Evolutionary conservation across 331 rosid genomes (phyloP), one percentile per base, ranked within the genome.

Genomic region (Quercus tomentella): DNA sequence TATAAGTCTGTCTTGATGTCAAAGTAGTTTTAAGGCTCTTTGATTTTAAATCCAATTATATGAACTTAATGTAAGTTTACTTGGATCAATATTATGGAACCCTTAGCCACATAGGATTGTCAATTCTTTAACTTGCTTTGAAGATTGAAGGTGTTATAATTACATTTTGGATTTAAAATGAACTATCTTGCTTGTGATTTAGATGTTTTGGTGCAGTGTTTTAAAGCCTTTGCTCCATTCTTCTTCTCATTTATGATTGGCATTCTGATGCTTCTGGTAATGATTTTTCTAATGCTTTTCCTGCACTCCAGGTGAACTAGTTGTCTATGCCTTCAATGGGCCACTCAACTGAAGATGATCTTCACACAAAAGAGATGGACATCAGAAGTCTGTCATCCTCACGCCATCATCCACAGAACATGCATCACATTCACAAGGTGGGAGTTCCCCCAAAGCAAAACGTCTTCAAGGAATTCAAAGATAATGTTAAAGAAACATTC

Each of bases 371-470:
- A 78, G 90, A 84, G 75, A 73, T 77, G 73, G 87, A 83, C 25
- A 69, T 35, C 7, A 73, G 82, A 84, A 89, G 83, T 77, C 31
- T 80, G 51, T 76, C 95, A 30, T 74, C 86, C 73, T 80, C 86
- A 15, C 57, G 61, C 18, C 52, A 55, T 72, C 65, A 76, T 17
- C 69, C 77, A 75, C 79, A 75, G 70, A 60, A 79, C 15, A 81
- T 52, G 43, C 87, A 86, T 14, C 62, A 80, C 58, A 77, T 85
- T 55, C 90, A 89, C 95, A 93, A 81, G 81, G 99, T 93, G 35
- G 90, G 90, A 76, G 74, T 92, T 86, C 99, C 99, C 25, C 97
- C 93, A 2, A 91, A 84, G 82, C 92, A 93, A 78, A 93, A 90
- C 68, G 84, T 93, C 54, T 88, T 89, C 78, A 83, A 87, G 85